Percentiles rank a stretch among this genome's conserved stretches.
Conservation (phyloP, 2,329 filamentous ascomycete species). For the Domatiomyces globalis region DNA sequence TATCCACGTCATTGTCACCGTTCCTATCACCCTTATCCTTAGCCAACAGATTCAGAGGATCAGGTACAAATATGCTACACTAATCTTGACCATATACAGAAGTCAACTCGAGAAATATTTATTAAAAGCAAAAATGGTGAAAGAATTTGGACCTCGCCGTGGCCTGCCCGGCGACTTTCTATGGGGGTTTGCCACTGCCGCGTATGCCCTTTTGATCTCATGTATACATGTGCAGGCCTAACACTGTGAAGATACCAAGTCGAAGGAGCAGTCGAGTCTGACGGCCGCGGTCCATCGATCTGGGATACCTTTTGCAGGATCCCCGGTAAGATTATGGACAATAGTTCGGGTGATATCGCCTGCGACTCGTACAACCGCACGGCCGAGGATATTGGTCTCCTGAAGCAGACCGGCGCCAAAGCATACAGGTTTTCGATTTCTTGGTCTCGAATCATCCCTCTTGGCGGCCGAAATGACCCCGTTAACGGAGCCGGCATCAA, state of each 20-base stretch:
- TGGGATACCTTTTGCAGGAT: conserved; percentile 81
- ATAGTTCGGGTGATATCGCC: conserved; percentile 58
- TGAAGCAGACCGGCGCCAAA: conserved; percentile 58
- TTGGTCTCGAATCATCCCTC: conserved; percentile 69
- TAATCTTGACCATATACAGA: background rate
- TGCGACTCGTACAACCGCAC: conserved; percentile 80
- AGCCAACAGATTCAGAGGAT: too few species aligned
- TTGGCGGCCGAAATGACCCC: conserved; percentile 70
- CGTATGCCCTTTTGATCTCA: conserved; percentile 35
- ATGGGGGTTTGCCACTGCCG: conserved; percentile 69
- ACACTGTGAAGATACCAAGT: conserved; percentile 58
- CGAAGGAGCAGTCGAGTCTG: conserved; percentile 59
- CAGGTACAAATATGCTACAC: background rate
- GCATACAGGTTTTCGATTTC: conserved; percentile 76
- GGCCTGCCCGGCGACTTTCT: conserved; percentile 54
- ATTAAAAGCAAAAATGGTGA: conserved; percentile 6
- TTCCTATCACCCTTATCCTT: too few species aligned
- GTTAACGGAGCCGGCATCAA: conserved; percentile 64
- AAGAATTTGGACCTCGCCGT: conserved; percentile 15
- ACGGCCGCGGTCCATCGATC: conserved; percentile 69
- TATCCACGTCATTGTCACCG: too few species aligned
- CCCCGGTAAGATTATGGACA: conserved; percentile 70
- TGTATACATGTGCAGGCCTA: background rate
- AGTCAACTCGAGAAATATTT: too few species aligned
- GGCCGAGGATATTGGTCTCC: conserved; percentile 58